phyloP scores from a whole-genome alignment of 352 stramenopile species.

The Saprolegnia diclina region DNA sequence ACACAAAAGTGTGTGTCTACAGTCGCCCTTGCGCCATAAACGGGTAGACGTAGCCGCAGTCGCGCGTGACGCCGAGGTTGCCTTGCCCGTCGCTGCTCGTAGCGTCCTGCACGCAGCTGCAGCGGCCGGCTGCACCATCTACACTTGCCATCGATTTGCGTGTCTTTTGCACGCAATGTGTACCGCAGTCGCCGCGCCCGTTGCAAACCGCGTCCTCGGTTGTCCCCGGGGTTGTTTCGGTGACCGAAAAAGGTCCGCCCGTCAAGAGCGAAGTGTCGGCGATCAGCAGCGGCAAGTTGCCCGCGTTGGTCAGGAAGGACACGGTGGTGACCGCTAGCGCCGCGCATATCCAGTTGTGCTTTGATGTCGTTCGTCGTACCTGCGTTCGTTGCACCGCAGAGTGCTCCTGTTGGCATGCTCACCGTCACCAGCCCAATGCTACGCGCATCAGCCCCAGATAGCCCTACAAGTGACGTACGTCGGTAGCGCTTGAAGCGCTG shows the following conservation, averaged over 20 bases:
- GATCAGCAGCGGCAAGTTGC: slow-evolving; percentile 47
- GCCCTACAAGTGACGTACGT: no score
- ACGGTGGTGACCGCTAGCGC: slow-evolving; percentile 29
- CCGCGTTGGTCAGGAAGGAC: slow-evolving; percentile 62
- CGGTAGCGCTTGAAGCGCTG: slow-evolving; percentile 47
- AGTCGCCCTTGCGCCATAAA: slow-evolving; percentile 63
- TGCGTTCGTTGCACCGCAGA: slow-evolving; percentile 42
- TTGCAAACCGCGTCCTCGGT: slow-evolving; percentile 74
- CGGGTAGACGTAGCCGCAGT: slow-evolving; percentile 57
- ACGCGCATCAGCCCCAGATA: no score
- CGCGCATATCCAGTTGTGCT: background rate
- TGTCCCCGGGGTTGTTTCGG: slow-evolving; percentile 36
- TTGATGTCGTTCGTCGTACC: slow-evolving; percentile 30
- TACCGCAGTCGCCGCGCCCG: slow-evolving; percentile 65
- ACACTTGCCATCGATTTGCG: background rate
- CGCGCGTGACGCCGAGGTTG: slow-evolving; percentile 38
- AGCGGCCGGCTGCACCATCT: slow-evolving; percentile 62
- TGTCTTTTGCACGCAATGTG: slow-evolving; percentile 4
- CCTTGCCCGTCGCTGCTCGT: slow-evolving; percentile 54
- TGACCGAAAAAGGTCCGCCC: slow-evolving; percentile 33
- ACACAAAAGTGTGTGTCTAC: slow-evolving; percentile 25
- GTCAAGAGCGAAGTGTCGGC: slow-evolving; percentile 38
- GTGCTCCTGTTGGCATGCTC: slow-evolving; percentile 34
- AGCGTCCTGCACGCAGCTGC: slow-evolving; percentile 52
- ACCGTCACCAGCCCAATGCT: slow-evolving; percentile 54